Evolutionary conservation across 129 eudicot species (phyloP), one percentile per base, ranked within the genome.

Genomic region (Smallanthus sonchifolius): DNA sequence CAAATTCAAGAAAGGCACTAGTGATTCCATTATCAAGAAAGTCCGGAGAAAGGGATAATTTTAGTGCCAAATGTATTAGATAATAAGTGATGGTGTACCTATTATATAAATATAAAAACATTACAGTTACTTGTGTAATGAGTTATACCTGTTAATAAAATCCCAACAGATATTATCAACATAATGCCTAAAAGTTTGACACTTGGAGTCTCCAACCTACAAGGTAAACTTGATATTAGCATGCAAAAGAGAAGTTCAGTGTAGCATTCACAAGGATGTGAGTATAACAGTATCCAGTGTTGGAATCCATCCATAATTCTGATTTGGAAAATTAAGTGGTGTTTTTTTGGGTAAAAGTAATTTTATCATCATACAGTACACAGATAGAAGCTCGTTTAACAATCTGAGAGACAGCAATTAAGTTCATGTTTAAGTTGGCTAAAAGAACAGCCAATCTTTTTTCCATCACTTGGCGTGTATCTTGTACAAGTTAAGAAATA

Each of bases 131-230:
- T 63, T 70, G 65, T 60, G 54, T 45, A 60, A 69, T 37, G 36
- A 40, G 65, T 28, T 34, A 74, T 79, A 93, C 98, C 98, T 79
- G 98, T 94, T 72, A 90, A 88, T 35, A 94, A 60, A 80, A 94
- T 79, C 68, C 98, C 98, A 74, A 80, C 67, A 60, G 98, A 94
- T 69, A 94, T 94, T 79, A 94, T 79, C 30, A 88, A 77, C 49
- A 94, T 94, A 70, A 94, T 94, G 73, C 93, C 97, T 14, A 88
- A 68, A 65, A 94, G 97, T 80, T 88, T 94, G 55, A 81, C 52
- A 70, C 97, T 94, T 74, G 98, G 98, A 62, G 93, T 84, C 84
- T 94, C 98, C 96, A 94, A 86, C 95, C 97, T 94, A 79, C 62
- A 79, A 24, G 57, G 69, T 64, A 32, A 52, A 65, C 47, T 73